Evolutionary conservation across 1,284 basidiomycete species (phyloP), one percentile per base, ranked within the genome.

Genomic region (Ustilago vetiveriae): DNA sequence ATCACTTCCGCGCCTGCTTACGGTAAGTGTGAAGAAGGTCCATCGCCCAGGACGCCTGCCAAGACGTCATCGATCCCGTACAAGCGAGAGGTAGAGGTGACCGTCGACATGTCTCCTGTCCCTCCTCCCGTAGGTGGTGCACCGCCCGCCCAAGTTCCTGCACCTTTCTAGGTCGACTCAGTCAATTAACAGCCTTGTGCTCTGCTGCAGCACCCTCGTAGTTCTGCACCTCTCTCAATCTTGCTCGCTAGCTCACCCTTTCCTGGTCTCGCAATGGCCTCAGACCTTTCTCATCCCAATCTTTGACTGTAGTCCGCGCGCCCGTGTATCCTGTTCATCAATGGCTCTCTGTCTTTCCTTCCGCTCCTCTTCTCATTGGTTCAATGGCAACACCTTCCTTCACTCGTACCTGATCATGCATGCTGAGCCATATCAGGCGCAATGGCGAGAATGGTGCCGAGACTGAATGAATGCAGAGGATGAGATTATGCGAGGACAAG

Each of bases 51-150:
- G 8, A 27, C 35, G 23, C 63, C 56, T 7, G 22, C 42, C 13
- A 66, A 54, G 11, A 16, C 11, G 10, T 21, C 54, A 2, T 24
- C 17, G 2, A 46, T 46, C 22, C 32, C 26, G 17, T 44, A 42
- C 35, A 51, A 26, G 26, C 46, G 56, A 16, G 62, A 54, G 11
- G 46, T 49, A 14, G 21, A 37, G 9, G 62, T 65, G 14, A 45
- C 54, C n/a, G 51, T 65, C 33, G 62, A 65, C 10, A 43, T 44
- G 60, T 43, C 46, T 0, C 55, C 55, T 1, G 27, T 48, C 16
- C 29, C 42, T 2, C 41, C 45, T 17, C 19, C 36, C 24, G 23
- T 35, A 2, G 11, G 24, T 6, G 23, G 33, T 24, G 23, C 39
- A 24, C 19, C 26, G 23, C 29, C 29, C 29, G 10, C 29, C 10